Evolutionary conservation across 305 asterid species (phyloP).

Genomic region (Fraxinus angustifolia): DNA sequence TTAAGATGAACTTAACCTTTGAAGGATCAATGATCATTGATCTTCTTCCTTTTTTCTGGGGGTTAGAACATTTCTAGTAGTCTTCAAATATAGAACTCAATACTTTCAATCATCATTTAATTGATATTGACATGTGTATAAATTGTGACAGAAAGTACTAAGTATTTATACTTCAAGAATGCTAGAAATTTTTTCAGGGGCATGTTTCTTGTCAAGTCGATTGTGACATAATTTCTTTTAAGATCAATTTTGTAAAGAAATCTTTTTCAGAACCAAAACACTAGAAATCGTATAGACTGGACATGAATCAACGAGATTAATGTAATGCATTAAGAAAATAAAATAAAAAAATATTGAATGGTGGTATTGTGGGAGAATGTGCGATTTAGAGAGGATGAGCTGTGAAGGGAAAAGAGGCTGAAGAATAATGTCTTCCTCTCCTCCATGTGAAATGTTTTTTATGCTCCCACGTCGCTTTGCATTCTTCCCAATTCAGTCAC

Average conservation of each 20-base stretch:
- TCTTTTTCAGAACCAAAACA: neutral
- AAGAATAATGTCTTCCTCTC: conserved; percentile 35
- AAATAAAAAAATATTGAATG: neutral
- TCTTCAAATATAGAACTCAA: too few relatives aligned
- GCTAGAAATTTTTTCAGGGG: too few relatives aligned
- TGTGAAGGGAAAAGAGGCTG: conserved; percentile 39
- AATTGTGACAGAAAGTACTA: too few relatives aligned
- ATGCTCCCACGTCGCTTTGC: conserved; percentile 41
- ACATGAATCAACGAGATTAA: neutral
- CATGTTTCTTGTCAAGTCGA: too few relatives aligned
- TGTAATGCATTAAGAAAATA: neutral
- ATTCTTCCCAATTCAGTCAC: conserved; percentile 63
- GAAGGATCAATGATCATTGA: neutral
- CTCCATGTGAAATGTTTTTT: conserved; percentile 65
- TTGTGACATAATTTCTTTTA: neutral
- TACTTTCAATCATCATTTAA: too few relatives aligned
- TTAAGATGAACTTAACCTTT: neutral
- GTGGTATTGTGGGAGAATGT: conserved; percentile 21
- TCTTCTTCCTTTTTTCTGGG: neutral
- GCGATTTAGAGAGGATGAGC: conserved; percentile 23
- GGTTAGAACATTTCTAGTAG: too few relatives aligned
- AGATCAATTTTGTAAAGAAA: neutral
- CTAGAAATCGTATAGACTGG: neutral
- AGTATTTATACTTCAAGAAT: too few relatives aligned
- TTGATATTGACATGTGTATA: too few relatives aligned